A percentile compares a stretch with the other conserved stretches of the same genome.
Evolutionary conservation across 352 stramenopile species (phyloP).

Genomic region (Pythium periplocum): DNA sequence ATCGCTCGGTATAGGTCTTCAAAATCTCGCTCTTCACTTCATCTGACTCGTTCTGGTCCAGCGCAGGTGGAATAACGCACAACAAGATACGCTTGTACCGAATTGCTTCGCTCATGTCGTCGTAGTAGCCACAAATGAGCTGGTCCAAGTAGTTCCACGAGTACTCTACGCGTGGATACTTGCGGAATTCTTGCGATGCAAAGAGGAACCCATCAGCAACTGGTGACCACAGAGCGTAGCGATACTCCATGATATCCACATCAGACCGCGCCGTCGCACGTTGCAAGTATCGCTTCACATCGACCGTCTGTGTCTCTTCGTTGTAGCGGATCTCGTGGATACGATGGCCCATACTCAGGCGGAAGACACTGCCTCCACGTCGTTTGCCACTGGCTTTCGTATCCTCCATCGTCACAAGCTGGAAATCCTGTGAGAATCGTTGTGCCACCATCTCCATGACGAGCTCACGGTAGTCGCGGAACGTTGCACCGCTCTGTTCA

Average conservation of each 20-base stretch:
- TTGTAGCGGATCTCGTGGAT: constrained; percentile 88
- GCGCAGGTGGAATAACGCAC: constrained; percentile 55
- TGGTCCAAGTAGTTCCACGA: constrained; percentile 85
- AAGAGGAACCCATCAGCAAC: constrained; percentile 57
- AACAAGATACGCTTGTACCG: constrained; percentile 78
- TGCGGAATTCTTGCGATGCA: constrained; percentile 75
- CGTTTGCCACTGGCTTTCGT: constrained; percentile 11
- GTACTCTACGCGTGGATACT: constrained; percentile 78
- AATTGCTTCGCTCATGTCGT: constrained; percentile 82
- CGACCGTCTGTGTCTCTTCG: constrained; percentile 78
- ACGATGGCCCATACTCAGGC: constrained; percentile 82
- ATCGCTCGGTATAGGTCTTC: constrained; percentile 53
- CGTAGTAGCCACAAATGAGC: constrained; percentile 82
- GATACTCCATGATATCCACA: constrained; percentile 79
- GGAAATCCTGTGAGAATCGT: constrained; percentile 80
- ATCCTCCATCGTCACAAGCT: constrained; percentile 69
- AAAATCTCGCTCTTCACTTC: constrained; percentile 25
- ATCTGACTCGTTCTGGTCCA: constrained; percentile 24
- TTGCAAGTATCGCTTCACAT: constrained; percentile 82
- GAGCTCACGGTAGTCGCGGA: constrained; percentile 72
- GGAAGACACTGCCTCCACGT: constrained; percentile 29
- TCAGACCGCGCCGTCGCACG: constrained; percentile 54
- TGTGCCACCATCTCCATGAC: constrained; percentile 85
- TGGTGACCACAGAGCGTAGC: constrained; percentile 75
- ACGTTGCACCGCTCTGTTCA: constrained; percentile 57